Evolutionary conservation across 768 basidiomycete species (phyloP).

Genomic region (Heimioporus sp.): DNA sequence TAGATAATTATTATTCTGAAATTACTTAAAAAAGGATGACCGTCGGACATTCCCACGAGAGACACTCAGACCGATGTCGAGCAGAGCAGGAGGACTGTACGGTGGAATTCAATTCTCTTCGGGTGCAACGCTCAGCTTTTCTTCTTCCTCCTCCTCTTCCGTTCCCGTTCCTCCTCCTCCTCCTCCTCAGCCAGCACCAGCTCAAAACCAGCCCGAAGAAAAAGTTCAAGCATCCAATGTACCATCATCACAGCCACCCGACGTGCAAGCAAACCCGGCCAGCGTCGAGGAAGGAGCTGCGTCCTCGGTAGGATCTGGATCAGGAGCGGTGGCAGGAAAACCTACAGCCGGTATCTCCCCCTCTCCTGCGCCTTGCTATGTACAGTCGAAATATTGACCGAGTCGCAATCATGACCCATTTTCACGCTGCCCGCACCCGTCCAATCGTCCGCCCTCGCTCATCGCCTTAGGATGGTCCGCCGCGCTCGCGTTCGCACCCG

Average conservation of each 20-base stretch:
- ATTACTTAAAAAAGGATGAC: neutral
- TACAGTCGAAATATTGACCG: constrained; percentile 37
- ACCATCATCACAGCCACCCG: constrained; percentile 22
- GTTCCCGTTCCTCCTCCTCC: constrained; percentile 30
- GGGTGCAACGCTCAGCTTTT: constrained; percentile 49
- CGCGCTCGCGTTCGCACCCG: constrained; percentile 84
- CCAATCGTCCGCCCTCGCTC: neutral
- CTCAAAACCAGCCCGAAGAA: constrained; percentile 20
- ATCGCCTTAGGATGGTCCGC: constrained; percentile 73
- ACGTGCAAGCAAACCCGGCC: constrained; percentile 24
- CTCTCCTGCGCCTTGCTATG: constrained; percentile 39
- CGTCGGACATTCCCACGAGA: constrained; percentile 15
- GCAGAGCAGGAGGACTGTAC: constrained; percentile 81
- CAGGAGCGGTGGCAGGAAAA: constrained; percentile 40
- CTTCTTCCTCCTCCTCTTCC: constrained; percentile 39
- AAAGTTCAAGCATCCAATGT: constrained; percentile 16
- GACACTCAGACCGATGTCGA: constrained; percentile 52
- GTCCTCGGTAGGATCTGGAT: constrained; percentile 24
- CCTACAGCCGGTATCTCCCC: constrained; percentile 56
- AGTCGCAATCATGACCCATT: constrained; percentile 32
- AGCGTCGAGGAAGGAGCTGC: constrained; percentile 25
- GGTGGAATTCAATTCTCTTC: constrained; percentile 86
- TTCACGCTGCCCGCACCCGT: constrained; percentile 10
- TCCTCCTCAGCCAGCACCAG: constrained; percentile 9
- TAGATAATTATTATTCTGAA: neutral